These are phyloP conservation scores for Fusarium sp. DNA, from an alignment of 2,329 filamentous ascomycete genomes.

Conservation along the genomic window DNA sequence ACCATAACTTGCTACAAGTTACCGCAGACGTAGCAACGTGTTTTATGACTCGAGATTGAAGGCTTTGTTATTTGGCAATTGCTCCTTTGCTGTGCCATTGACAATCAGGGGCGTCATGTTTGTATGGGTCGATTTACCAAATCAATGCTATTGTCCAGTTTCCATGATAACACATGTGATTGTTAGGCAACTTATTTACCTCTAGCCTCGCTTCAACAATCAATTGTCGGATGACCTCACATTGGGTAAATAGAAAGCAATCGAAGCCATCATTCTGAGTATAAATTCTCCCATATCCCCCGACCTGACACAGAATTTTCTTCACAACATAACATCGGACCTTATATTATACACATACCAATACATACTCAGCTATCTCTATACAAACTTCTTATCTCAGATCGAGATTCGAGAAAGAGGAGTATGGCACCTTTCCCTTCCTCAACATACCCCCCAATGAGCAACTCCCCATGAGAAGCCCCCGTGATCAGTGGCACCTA, in stretches of 20 bases:
- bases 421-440: neutral
- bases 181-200: neutral
- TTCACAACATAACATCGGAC: neutral
- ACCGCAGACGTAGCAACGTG: accelerated
- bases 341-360: neutral
- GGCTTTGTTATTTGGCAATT: neutral
- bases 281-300: neutral
- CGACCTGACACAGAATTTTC: neutral
- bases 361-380: too few species aligned
- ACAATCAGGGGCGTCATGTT: neutral
- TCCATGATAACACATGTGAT: neutral
- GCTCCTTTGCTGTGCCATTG: neutral
- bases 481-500: neutral
- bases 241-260: neutral
- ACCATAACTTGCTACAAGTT: neutral
- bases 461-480: too few species aligned
- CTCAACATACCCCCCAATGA: neutral
- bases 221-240: neutral
- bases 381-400: too few species aligned
- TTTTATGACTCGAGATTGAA: neutral
- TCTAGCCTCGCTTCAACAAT: neutral
- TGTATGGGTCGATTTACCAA: neutral
- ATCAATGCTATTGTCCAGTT: neutral
- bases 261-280: neutral
- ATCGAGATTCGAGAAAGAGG: accelerated